phyloP scores from a whole-genome alignment of 257 asterid genomes.

The Sherardia arvensis region DNA sequence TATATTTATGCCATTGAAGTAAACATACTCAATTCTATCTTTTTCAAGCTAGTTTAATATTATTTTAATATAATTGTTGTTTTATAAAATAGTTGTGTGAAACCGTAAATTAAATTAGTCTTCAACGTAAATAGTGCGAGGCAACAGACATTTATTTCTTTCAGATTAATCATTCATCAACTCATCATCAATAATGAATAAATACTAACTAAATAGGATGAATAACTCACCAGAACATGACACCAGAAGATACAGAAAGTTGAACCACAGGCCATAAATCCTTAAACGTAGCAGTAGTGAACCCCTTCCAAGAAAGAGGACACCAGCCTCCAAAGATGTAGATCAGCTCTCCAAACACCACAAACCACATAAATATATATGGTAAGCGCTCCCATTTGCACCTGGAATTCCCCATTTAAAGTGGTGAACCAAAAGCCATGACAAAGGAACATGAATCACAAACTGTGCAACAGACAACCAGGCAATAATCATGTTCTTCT shows the following conservation, averaged over 20 bases:
- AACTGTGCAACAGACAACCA: constrained; percentile 45
- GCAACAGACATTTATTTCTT: too few relatives aligned
- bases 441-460: constrained; percentile 40
- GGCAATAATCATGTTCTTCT: constrained; percentile 64
- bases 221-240: constrained; percentile 67
- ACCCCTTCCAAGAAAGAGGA: constrained; percentile 64
- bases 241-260: constrained; percentile 77
- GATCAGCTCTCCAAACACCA: constrained; percentile 43
- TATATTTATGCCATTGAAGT: too few relatives aligned
- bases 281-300: constrained; percentile 44
- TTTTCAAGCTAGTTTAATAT: too few relatives aligned
- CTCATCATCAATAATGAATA: background rate
- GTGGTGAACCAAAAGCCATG: constrained; percentile 55
- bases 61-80: too few relatives aligned
- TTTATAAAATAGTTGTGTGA: too few relatives aligned
- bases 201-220: too few relatives aligned
- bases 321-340: constrained; percentile 44
- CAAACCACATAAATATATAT: constrained; percentile 67
- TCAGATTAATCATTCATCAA: too few relatives aligned
- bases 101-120: too few relatives aligned
- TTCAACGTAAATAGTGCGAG: too few relatives aligned
- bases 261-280: too few relatives aligned
- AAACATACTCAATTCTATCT: too few relatives aligned
- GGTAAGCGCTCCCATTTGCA: constrained; percentile 48
- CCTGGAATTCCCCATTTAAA: constrained; percentile 45